Percentiles rank a stretch among this genome's conserved stretches.
phyloP scores from a whole-genome alignment of 1,284 basidiomycete genomes.

The Ustilago xerochloae region DNA sequence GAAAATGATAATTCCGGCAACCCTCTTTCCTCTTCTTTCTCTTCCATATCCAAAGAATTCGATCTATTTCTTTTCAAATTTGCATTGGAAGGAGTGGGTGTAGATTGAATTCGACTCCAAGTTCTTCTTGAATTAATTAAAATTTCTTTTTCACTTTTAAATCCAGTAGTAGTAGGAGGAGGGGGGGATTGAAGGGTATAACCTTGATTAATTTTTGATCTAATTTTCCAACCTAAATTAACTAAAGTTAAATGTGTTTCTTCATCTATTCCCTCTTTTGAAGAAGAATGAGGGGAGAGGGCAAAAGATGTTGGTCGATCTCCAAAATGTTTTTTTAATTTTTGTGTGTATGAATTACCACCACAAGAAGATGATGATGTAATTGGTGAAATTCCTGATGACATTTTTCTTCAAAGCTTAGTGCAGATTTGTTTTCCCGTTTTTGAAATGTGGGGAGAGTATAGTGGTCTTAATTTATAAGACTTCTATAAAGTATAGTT shows the following conservation, averaged over 20 bases:
- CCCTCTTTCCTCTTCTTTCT: neutral
- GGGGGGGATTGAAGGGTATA: too few relatives aligned
- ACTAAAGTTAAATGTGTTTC: conserved; percentile 12
- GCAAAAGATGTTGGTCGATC: conserved; percentile 28
- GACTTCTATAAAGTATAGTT: too few relatives aligned
- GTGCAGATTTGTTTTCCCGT: too few relatives aligned
- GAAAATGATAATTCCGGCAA: conserved; percentile 20
- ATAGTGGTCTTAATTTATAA: too few relatives aligned
- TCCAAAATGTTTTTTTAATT: conserved; percentile 39
- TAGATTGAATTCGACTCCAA: conserved; percentile 12
- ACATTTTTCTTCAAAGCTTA: too few relatives aligned
- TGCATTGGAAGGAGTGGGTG: too few relatives aligned
- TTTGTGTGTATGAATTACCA: conserved; percentile 1
- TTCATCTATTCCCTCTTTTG: conserved; percentile 3
- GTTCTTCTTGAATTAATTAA: neutral
- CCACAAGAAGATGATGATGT: too few relatives aligned
- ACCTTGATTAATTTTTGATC: conserved; percentile 29
- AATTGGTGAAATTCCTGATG: conserved; percentile 10
- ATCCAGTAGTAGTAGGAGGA: neutral
- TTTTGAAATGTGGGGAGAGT: too few relatives aligned
- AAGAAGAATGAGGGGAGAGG: conserved; percentile 6
- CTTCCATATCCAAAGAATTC: neutral
- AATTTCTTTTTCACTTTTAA: conserved; percentile 8
- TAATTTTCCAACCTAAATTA: conserved; percentile 32
- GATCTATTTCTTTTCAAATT: neutral